Evolutionary conservation across 169 alveolate genomes (phyloP).

Genomic region (Cryptosporidium muris): DNA sequence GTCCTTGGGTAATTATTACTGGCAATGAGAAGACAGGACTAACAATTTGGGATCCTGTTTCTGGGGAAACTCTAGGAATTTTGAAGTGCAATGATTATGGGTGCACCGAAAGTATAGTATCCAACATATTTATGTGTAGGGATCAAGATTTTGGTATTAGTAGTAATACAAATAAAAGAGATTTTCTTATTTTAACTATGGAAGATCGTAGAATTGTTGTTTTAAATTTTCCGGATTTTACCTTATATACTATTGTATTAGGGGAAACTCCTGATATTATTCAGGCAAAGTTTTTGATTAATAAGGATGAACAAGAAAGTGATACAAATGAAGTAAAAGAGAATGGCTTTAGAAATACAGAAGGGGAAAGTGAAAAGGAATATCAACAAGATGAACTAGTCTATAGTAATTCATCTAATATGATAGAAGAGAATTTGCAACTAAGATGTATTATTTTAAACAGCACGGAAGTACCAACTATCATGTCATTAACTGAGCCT

Average conservation of each 20-base stretch:
- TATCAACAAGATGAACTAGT: no score
- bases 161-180: background rate
- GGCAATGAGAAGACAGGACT: constrained; percentile 65
- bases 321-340: background rate
- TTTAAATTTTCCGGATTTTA: constrained; percentile 27
- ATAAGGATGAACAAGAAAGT: background rate
- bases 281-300: constrained; percentile 24
- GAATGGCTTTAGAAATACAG: background rate
- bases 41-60: constrained; percentile 51
- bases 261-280: constrained; percentile 62
- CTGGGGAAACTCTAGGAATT: background rate
- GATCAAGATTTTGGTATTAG: background rate
- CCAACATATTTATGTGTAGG: constrained; percentile 18
- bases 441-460: constrained; percentile 29
- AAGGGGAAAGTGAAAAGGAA: background rate
- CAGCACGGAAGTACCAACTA: constrained; percentile 59
- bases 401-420: background rate
- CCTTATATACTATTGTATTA: constrained; percentile 24
- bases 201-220: constrained; percentile 56
- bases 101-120: constrained; percentile 19
- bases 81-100: constrained; percentile 7
- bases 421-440: background rate
- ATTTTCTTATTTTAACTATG: constrained; percentile 18
- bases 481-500: constrained; percentile 24
- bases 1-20: constrained; percentile 45